These are phyloP conservation scores for Saccharomycopsis guyanensis DNA, from an alignment of 805 yeast species.

Conservation along the genomic window DNA sequence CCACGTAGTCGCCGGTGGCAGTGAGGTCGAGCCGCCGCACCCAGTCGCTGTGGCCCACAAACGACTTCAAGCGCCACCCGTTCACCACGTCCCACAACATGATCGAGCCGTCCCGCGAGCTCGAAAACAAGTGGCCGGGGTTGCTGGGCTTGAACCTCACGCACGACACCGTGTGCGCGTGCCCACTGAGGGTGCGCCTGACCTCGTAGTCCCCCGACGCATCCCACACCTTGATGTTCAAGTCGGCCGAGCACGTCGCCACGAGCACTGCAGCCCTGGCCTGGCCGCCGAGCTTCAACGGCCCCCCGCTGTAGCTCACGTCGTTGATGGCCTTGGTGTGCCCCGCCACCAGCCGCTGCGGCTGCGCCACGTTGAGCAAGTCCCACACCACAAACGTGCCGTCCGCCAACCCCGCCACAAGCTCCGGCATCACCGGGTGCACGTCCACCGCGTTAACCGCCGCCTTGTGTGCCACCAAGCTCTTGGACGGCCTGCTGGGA, in stretches of 20 bases:
- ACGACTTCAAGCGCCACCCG: slow-evolving; percentile 60
- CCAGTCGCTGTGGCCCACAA: slow-evolving; percentile 86
- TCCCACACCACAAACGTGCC: slow-evolving; percentile 75
- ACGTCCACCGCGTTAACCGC: slow-evolving; percentile 56
- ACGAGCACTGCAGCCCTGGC: slow-evolving; percentile 26
- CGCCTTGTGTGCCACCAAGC: slow-evolving; percentile 49
- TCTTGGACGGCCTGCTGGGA: slow-evolving; percentile 41
- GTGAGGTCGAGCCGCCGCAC: slow-evolving; percentile 55
- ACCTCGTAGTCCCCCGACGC: slow-evolving; percentile 41
- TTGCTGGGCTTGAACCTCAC: slow-evolving; percentile 43
- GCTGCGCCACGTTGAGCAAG: slow-evolving; percentile 46
- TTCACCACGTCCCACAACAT: slow-evolving; percentile 59
- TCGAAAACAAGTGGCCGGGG: slow-evolving; percentile 45
- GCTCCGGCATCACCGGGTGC: slow-evolving; percentile 66
- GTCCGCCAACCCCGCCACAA: slow-evolving; percentile 62
- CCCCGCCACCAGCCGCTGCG: slow-evolving; percentile 59
- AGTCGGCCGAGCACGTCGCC: slow-evolving; percentile 46
- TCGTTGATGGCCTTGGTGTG: slow-evolving; percentile 66
- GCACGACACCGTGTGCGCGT: slow-evolving; percentile 76
- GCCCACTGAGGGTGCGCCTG: slow-evolving; percentile 65
- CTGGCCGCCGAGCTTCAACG: slow-evolving; percentile 16
- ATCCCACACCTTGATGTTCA: slow-evolving; percentile 66
- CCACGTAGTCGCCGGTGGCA: slow-evolving; percentile 44
- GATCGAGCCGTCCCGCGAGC: slow-evolving; percentile 55
- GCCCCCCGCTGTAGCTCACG: slow-evolving; percentile 47